Percentiles rank a stretch among this genome's conserved stretches.
These are phyloP conservation scores for Candida orba DNA, from an alignment of 805 yeast species.

Conservation along the genomic window DNA sequence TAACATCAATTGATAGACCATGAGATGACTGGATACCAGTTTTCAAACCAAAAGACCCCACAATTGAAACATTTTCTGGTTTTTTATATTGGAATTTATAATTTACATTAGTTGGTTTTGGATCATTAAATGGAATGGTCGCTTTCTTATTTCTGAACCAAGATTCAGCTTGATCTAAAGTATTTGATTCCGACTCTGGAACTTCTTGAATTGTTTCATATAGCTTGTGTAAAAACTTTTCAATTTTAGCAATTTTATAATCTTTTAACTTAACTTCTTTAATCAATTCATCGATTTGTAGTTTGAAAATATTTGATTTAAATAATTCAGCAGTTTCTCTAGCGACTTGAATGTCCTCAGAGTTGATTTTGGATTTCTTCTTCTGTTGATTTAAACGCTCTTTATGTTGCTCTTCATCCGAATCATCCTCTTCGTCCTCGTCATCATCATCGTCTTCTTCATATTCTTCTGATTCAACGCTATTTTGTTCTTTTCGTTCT, in stretches of 20 bases:
- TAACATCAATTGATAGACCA: slow-evolving; percentile 68
- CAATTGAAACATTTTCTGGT: slow-evolving; percentile 71
- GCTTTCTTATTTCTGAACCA: slow-evolving; percentile 46
- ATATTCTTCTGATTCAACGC: slow-evolving; percentile 3
- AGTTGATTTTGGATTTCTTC: slow-evolving; percentile 30
- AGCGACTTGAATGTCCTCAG: slow-evolving; percentile 86
- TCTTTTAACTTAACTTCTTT: slow-evolving; percentile 75
- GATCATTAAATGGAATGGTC: slow-evolving; percentile 82
- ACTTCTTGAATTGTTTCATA: slow-evolving; percentile 61
- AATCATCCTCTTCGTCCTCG: slow-evolving; percentile 22
- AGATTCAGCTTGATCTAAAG: slow-evolving; percentile 53
- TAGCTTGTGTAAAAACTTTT: slow-evolving; percentile 66
- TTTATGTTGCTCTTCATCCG: slow-evolving; percentile 20
- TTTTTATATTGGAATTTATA: slow-evolving; percentile 61
- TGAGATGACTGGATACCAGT: slow-evolving; percentile 62
- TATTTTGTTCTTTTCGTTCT: slow-evolving; percentile 5
- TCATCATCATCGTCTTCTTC: slow-evolving; percentile 16
- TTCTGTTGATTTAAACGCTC: slow-evolving; percentile 9
- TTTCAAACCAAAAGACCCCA: slow-evolving; percentile 86
- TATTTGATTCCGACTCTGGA: slow-evolving; percentile 45
- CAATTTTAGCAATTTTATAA: slow-evolving; percentile 54
- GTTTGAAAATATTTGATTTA: slow-evolving; percentile 90
- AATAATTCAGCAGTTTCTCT: slow-evolving; percentile 91
- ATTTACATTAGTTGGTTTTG: slow-evolving; percentile 68
- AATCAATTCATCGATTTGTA: slow-evolving; percentile 88